phyloP scores from a whole-genome alignment of 2,329 filamentous ascomycete genomes.

The Myriangium duriaei region DNA sequence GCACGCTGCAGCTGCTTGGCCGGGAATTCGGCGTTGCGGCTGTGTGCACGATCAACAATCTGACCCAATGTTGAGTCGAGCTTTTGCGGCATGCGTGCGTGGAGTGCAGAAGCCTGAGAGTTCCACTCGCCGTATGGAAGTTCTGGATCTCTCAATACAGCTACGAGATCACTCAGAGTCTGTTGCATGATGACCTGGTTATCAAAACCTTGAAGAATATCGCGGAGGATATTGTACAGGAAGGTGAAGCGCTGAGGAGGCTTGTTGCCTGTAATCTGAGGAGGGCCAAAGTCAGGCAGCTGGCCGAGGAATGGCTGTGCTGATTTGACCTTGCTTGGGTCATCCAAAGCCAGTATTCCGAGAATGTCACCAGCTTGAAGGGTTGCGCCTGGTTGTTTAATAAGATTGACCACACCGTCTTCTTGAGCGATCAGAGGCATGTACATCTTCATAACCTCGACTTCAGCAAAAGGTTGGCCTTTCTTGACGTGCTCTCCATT shows the following conservation, averaged over 20 bases:
- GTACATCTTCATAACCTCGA: constrained; percentile 99
- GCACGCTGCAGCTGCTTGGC: constrained; percentile 76
- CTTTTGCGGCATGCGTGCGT: constrained; percentile 92
- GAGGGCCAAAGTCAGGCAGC: constrained; percentile 73
- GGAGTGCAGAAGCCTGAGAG: constrained; percentile 89
- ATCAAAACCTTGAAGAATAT: constrained; percentile 88
- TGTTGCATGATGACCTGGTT: constrained; percentile 92
- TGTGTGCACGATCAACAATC: constrained; percentile 71
- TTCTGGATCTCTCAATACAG: constrained; percentile 77
- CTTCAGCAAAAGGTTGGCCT: constrained; percentile 87
- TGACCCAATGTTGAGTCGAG: constrained; percentile 72
- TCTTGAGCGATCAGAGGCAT: constrained; percentile 95
- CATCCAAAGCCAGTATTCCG: constrained; percentile 90
- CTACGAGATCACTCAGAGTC: constrained; percentile 77
- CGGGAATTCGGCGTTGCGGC: constrained; percentile 76
- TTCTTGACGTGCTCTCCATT: constrained; percentile 88
- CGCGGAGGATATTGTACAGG: constrained; percentile 63
- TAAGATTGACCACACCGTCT: constrained; percentile 90
- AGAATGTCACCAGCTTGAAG: constrained; percentile 96
- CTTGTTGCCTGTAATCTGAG: constrained; percentile 81
- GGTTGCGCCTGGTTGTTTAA: constrained; percentile 97
- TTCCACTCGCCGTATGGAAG: constrained; percentile 95
- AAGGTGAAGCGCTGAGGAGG: constrained; percentile 76
- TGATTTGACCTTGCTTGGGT: constrained; percentile 92
- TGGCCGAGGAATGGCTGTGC: constrained; percentile 87